Conservation (phyloP, 2,329 filamentous ascomycete genomes). For the Ascochyta fabae region DNA sequence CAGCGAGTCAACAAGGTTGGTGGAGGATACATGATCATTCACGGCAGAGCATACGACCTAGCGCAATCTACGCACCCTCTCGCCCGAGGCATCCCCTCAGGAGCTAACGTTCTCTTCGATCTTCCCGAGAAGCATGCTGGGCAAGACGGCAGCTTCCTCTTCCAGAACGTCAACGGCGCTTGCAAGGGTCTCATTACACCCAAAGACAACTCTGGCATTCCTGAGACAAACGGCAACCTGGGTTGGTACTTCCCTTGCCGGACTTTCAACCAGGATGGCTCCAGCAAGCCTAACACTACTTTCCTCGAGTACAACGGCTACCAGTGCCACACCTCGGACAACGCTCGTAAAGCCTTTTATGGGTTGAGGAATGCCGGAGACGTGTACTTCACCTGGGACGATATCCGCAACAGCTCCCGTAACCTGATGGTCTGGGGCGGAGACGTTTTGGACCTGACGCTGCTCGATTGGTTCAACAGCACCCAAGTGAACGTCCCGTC, state of each 20-base stretch:
- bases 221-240: constrained; percentile 70
- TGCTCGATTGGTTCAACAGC: constrained; percentile 88
- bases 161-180: constrained; percentile 97
- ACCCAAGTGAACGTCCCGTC: constrained; percentile 77
- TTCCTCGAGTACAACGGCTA: constrained; percentile 82
- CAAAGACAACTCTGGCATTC: constrained; percentile 75
- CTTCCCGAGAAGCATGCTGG: constrained; percentile 81
- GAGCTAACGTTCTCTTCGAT: constrained; percentile 85
- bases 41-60: constrained; percentile 88
- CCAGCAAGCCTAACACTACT: constrained; percentile 75
- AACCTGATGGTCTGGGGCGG: constrained; percentile 96
- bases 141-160: constrained; percentile 94
- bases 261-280: constrained; percentile 92
- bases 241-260: constrained; percentile 98
- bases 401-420: constrained; percentile 84
- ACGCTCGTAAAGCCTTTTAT: constrained; percentile 78
- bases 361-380: constrained; percentile 73
- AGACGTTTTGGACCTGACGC: constrained; percentile 86
- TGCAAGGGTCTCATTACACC: constrained; percentile 89
- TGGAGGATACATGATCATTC: constrained; percentile 91
- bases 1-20: constrained; percentile 83
- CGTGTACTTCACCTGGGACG: constrained; percentile 96
- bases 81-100: constrained; percentile 76
- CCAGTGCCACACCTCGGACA: constrained; percentile 79
- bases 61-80: constrained; percentile 77